phyloP scores from a whole-genome alignment of 1,139 yeast genomes.

The Candida sp. region DNA sequence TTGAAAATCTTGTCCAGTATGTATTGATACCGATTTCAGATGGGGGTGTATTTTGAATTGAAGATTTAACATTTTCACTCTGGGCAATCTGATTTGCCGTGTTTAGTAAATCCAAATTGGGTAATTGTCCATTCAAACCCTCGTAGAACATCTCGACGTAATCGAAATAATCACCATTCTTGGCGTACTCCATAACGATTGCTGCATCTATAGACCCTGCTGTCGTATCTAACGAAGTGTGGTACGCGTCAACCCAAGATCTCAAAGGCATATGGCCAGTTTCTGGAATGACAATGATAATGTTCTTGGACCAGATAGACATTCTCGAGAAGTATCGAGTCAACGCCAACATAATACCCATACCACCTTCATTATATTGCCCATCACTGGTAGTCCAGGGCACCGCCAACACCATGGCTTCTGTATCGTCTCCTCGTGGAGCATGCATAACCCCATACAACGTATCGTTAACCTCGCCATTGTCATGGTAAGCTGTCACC shows the following conservation, averaged over 20 bases:
- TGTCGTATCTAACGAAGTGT: slow-evolving; percentile 76
- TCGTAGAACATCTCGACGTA: slow-evolving; percentile 75
- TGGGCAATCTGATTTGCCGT: slow-evolving; percentile 68
- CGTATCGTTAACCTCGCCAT: slow-evolving; percentile 35
- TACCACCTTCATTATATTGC: slow-evolving; percentile 74
- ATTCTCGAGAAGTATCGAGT: slow-evolving; percentile 78
- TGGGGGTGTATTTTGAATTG: slow-evolving; percentile 58
- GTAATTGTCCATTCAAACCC: slow-evolving; percentile 93
- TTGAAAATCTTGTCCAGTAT: slow-evolving; percentile 54
- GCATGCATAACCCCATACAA: slow-evolving; percentile 87
- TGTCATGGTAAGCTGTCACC: slow-evolving; percentile 51
- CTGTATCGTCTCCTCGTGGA: slow-evolving; percentile 95
- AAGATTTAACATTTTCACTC: slow-evolving; percentile 70
- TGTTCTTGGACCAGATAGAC: slow-evolving; percentile 95
- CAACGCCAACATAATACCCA: slow-evolving; percentile 68
- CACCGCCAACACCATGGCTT: slow-evolving; percentile 86
- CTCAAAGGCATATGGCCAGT: slow-evolving; percentile 69
- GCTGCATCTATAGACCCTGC: slow-evolving; percentile 98
- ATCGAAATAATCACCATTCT: slow-evolving; percentile 64
- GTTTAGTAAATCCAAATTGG: slow-evolving; percentile 87
- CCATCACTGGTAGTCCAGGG: slow-evolving; percentile 73
- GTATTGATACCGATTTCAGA: slow-evolving; percentile 43
- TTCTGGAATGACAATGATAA: slow-evolving; percentile 79
- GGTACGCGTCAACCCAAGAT: slow-evolving; percentile 94
- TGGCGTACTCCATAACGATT: slow-evolving; percentile 75